Evolutionary conservation across 164 flowering plant genomes (phyloP).

Genomic region (Nelumbo lutea): DNA sequence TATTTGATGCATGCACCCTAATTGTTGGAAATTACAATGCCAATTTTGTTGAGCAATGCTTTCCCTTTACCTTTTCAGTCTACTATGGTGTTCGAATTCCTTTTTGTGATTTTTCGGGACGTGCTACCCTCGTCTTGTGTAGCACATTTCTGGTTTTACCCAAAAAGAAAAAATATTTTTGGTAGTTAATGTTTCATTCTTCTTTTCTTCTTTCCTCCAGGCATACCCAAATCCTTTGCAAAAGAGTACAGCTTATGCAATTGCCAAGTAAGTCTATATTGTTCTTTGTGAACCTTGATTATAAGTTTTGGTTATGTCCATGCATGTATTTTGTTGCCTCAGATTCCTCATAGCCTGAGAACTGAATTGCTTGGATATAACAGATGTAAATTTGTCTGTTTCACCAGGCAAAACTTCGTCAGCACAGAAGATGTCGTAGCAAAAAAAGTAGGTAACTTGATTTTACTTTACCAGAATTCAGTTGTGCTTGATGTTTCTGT

Average conservation of each 20-base stretch:
- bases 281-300: not conserved
- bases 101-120: too few relatives aligned
- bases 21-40: too few relatives aligned
- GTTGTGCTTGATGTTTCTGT: too few relatives aligned
- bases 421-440: slow-evolving; percentile 52
- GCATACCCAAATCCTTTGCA: slow-evolving; percentile 64
- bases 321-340: not conserved
- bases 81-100: too few relatives aligned
- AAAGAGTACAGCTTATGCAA: slow-evolving; percentile 68
- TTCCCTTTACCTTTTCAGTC: too few relatives aligned
- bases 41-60: too few relatives aligned
- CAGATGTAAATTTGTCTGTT: not conserved
- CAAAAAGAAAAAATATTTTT: too few relatives aligned
- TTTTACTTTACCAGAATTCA: too few relatives aligned
- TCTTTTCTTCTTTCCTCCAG: slow-evolving; percentile 25
- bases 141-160: too few relatives aligned
- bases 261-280: slow-evolving; percentile 51
- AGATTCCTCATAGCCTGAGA: not conserved
- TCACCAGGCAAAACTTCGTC: slow-evolving; percentile 65
- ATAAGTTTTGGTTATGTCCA: not conserved
- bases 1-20: too few relatives aligned
- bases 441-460: slow-evolving; percentile 35
- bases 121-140: too few relatives aligned
- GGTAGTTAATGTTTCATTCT: not conserved
- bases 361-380: not conserved